Percentiles rank a stretch among this genome's conserved stretches.
These are phyloP conservation scores for Anastatica hierochuntica DNA, from an alignment of 345 rosid genomes.

Conservation along the genomic window DNA sequence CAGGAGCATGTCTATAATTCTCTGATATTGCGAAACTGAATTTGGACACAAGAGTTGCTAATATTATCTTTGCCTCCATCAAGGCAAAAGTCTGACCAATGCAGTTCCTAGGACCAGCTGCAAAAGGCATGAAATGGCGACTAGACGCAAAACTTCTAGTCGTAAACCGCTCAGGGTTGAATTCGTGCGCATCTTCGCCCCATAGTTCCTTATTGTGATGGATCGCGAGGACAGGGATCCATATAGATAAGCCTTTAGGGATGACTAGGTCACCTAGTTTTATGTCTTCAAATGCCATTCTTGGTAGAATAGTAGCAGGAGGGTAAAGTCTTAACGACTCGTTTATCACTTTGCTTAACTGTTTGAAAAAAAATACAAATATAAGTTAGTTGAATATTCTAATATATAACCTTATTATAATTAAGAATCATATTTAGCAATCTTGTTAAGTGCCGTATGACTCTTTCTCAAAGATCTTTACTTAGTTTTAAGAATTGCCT, in stretches of 20 bases:
- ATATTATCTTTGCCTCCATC: constrained; percentile 76
- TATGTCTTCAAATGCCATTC: constrained; percentile 88
- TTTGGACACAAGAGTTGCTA: constrained; percentile 53
- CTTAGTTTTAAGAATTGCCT: constrained; percentile 17
- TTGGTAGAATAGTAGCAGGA: constrained; percentile 76
- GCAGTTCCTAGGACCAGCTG: constrained; percentile 75
- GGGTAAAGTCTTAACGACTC: constrained; percentile 90
- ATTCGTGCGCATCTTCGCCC: constrained; percentile 84
- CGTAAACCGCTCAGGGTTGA: constrained; percentile 70
- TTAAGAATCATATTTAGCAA: constrained; percentile 17
- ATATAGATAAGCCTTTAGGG: constrained; percentile 83
- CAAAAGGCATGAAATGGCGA: constrained; percentile 68
- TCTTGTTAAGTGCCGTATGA: constrained; percentile 21
- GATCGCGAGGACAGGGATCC: constrained; percentile 92
- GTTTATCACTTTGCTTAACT: constrained; percentile 82
- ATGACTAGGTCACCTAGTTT: constrained; percentile 64
- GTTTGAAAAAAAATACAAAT: constrained; percentile 6
- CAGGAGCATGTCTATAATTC: constrained; percentile 65
- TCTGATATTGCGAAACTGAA: constrained; percentile 50
- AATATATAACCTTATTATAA: too few relatives aligned
- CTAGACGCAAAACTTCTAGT: constrained; percentile 35
- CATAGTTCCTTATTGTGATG: constrained; percentile 80
- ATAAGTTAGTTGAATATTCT: constrained; percentile 22
- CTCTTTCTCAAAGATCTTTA: constrained; percentile 22
- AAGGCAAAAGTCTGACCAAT: constrained; percentile 68